These are phyloP conservation scores for Lodderomyces margitis DNA, from an alignment of 1,139 yeast genomes.

Conservation along the genomic window DNA sequence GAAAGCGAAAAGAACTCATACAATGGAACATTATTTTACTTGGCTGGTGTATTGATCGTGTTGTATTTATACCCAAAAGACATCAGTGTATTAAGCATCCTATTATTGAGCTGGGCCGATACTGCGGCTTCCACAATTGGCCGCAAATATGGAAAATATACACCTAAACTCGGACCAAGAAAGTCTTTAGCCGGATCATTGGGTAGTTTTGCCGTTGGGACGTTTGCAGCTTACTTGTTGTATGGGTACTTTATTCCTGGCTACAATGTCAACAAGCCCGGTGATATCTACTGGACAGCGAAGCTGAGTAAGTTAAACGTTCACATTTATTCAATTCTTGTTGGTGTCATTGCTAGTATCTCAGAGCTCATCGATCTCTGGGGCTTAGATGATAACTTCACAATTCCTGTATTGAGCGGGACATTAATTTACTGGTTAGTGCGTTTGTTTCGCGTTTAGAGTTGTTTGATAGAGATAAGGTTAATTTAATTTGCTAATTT, in stretches of 20 bases:
- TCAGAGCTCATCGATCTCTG: slow-evolving; percentile 78
- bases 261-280: slow-evolving; percentile 49
- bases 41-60: slow-evolving; percentile 73
- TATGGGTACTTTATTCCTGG: slow-evolving; percentile 73
- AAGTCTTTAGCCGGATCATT: slow-evolving; percentile 87
- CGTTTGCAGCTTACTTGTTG: slow-evolving; percentile 57
- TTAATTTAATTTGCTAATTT: background rate
- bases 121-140: slow-evolving; percentile 97
- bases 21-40: slow-evolving; percentile 86
- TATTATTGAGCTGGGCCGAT: slow-evolving; percentile 93
- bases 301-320: slow-evolving; percentile 57
- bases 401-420: slow-evolving; percentile 86
- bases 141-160: slow-evolving; percentile 74
- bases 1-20: slow-evolving; percentile 66
- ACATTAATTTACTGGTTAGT: slow-evolving; percentile 53
- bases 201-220: slow-evolving; percentile 82
- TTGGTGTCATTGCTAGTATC: slow-evolving; percentile 80
- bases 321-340: slow-evolving; percentile 51
- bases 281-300: slow-evolving; percentile 62
- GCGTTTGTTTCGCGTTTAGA: slow-evolving; percentile 18
- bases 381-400: slow-evolving; percentile 85
- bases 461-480: background rate
- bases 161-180: slow-evolving; percentile 70
- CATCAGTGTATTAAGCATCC: slow-evolving; percentile 68
- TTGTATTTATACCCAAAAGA: slow-evolving; percentile 76